Percentiles rank a stretch among this genome's conserved stretches.
phyloP scores from a whole-genome alignment of 139 green algal genomes.

The Bryopsis sp. region DNA sequence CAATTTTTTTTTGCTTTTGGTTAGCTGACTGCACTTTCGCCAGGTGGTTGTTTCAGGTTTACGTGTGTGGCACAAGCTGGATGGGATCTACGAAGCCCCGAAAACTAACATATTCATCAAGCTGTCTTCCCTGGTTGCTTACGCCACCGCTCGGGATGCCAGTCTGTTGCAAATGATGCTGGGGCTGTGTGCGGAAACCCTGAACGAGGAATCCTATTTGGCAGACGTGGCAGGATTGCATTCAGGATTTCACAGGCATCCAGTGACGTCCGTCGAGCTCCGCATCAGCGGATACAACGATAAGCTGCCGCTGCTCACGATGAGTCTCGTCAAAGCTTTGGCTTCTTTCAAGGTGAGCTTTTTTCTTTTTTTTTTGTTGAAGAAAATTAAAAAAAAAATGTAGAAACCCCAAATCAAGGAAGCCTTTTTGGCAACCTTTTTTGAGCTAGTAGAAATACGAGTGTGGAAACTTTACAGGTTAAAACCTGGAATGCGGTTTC shows the following conservation, averaged over 20 bases:
- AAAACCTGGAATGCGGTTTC: too few relatives aligned
- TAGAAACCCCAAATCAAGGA: background rate
- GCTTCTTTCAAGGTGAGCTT: slow-evolving; percentile 30
- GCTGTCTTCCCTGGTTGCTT: slow-evolving; percentile 38
- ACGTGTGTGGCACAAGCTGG: slow-evolving; percentile 79
- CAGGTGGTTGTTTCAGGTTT: too few relatives aligned
- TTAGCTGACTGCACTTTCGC: background rate
- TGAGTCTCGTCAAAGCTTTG: slow-evolving; percentile 52
- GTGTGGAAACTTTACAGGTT: too few relatives aligned
- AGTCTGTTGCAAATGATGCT: slow-evolving; percentile 51
- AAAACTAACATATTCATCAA: slow-evolving; percentile 46
- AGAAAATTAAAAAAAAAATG: background rate
- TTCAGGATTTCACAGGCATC: slow-evolving; percentile 33
- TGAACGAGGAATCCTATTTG: slow-evolving; percentile 84
- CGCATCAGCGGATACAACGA: slow-evolving; percentile 82
- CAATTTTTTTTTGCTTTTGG: background rate
- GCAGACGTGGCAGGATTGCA: slow-evolving; percentile 65
- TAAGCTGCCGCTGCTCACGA: slow-evolving; percentile 61
- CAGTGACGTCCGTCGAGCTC: slow-evolving; percentile 58
- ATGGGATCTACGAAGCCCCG: slow-evolving; percentile 58
- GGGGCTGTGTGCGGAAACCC: slow-evolving; percentile 73
- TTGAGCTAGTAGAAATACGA: too few relatives aligned
- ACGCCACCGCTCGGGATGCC: slow-evolving; percentile 30
- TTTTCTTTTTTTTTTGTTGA: background rate
- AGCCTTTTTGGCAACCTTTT: too few relatives aligned